Conservation (phyloP, 208 protist genomes). For the Crithidia acanthocephali region DNA sequence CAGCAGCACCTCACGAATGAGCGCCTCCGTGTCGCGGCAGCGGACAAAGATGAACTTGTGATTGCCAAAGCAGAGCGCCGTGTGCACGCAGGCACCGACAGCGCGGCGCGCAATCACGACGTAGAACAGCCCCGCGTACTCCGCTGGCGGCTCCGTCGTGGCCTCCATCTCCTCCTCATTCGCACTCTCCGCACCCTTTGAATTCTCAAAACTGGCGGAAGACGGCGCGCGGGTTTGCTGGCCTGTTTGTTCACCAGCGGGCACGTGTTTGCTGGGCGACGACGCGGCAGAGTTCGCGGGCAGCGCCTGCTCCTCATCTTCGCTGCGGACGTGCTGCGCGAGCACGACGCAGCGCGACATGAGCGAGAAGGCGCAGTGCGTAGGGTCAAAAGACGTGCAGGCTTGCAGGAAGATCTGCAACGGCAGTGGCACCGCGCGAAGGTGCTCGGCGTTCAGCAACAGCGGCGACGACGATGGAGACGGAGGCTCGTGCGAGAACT, state of each 20-base stretch:
- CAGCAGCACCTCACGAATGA: constrained; percentile 22
- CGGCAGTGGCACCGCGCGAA: constrained; percentile 19
- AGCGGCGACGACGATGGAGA: background rate
- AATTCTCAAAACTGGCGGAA: background rate
- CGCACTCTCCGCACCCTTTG: background rate
- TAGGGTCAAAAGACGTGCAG: constrained; percentile 53
- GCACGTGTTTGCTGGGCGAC: background rate
- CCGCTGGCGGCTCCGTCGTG: background rate
- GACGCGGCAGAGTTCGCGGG: background rate
- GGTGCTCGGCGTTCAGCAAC: constrained; percentile 5
- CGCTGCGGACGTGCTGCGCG: constrained; percentile 44
- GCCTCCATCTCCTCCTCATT: background rate
- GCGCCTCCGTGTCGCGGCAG: constrained; percentile 32
- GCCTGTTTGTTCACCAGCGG: background rate
- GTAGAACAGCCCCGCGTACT: constrained; percentile 39
- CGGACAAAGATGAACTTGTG: constrained; percentile 79
- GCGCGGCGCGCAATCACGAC: constrained; percentile 67
- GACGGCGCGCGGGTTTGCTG: background rate
- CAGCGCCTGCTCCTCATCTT: constrained; percentile 13
- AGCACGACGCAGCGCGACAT: constrained; percentile 67
- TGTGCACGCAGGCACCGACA: constrained; percentile 59
- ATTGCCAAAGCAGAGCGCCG: constrained; percentile 76
- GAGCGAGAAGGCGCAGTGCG: constrained; percentile 61
- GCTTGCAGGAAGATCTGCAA: constrained; percentile 60
- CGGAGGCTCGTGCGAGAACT: background rate